Conservation (phyloP, 2,329 filamentous ascomycete species). For the Seiridium unicorne region DNA sequence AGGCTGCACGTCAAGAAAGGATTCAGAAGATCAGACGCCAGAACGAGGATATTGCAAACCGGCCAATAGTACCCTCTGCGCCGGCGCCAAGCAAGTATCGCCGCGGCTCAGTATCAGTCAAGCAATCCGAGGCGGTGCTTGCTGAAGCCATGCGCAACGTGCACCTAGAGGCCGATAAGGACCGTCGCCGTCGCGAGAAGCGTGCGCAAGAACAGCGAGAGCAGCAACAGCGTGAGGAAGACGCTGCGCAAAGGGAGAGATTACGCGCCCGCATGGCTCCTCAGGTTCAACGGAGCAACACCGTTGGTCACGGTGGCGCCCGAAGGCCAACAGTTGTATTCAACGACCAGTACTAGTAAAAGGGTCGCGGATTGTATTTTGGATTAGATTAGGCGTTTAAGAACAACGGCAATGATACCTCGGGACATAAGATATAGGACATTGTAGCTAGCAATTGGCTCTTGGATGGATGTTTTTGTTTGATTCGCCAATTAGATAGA, state of each 20-base stretch:
- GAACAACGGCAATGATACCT: constrained; percentile 2
- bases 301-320: neutral
- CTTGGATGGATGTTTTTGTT: neutral
- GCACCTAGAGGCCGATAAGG: neutral
- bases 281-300: constrained; percentile 1
- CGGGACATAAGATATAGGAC: neutral
- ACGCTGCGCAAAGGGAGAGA: neutral
- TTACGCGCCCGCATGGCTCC: constrained; percentile 1
- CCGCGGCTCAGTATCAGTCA: constrained; percentile 2
- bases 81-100: neutral
- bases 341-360: neutral
- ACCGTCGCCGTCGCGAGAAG: neutral
- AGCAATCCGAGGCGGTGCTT: neutral
- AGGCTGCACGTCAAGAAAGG: neutral
- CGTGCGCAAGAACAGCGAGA: neutral
- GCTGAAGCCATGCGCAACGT: neutral
- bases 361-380: neutral
- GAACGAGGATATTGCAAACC: constrained; percentile 2
- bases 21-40: neutral
- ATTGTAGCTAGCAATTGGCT: neutral
- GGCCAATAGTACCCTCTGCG: neutral
- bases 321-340: constrained; percentile 1
- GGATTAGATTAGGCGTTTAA: neutral
- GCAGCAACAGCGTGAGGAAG: neutral
- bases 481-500: constrained; percentile 4